Base-by-base conservation (phyloP, 2,329 filamentous ascomycete genomes). In the Bipolaris sorokiniana region DNA sequence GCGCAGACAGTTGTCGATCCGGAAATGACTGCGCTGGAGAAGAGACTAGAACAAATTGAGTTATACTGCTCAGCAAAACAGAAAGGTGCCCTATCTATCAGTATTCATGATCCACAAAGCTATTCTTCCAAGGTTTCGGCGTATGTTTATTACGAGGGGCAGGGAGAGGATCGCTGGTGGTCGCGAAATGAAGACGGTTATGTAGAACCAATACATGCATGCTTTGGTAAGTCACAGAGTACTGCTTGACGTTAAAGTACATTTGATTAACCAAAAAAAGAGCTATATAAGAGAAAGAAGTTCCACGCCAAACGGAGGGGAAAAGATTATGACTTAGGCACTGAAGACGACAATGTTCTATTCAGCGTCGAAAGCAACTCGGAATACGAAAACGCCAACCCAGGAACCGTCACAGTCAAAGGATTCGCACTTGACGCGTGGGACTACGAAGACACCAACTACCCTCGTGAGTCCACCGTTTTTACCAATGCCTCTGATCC, bases 341-440 rank as follows among this genome's bases (percentile, higher is more conserved):
- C 38, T 23, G 38, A 41, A 23, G 38, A 41, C 38, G 38, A 41
- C 38, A 11, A 23, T 23, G 3, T 41, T 23, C 20, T 41, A 15
- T 41, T 41, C 38, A 41, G 38, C 38, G 38, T 41, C 38, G 38
- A 41, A 41, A 41, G 38, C 20, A 41, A 41, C 38, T 23, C 38
- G 38, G 38, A 41, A 41, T 41, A 41, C 18, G 38, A 41, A 41
- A 41, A 41, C 38, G 20, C 23, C 11, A 41, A 41, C 38, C 38
- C 38, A 41, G 38, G 38, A 41, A 41, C 38, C 20, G 38, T 41
- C 38, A 41, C 38, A 41, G 18, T 41, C 18, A 41, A 41, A 23
- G 38, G 38, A 41, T 41, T 41, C 20, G 38, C 38, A 10, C 38
- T 41, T 3, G 38, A 41, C 23, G 38, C 38, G 23, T 41, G 38